Base-by-base conservation (phyloP, 257 asterid genomes). In the Nyctanthes arbortristis region DNA sequence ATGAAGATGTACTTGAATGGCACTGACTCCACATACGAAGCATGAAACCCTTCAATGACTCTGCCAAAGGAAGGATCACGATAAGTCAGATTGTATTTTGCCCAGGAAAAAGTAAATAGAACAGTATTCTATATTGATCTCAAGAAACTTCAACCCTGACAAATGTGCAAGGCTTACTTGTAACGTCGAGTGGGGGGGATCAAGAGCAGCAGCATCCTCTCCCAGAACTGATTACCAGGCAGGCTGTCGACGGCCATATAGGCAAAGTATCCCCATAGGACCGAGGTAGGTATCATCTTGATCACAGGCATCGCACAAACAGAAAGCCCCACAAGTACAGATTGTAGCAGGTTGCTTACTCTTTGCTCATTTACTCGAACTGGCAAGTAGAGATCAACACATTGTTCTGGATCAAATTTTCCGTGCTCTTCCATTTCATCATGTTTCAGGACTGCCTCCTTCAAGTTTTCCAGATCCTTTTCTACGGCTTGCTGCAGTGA, bases 241-340 rank as follows among this genome's bases (percentile, higher is more conserved):
- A 94, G 97, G 75, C 97, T 91, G 63, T 94, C 99, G 4, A 88
- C 86, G 39, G 99, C 97, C 99, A 94, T 94, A 84, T 94, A 94
- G 33, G 99, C 99, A 45, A 94, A 94, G 81, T 91, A 94, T 45
- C 99, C 97, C 99, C 97, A 91, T 59, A 91, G 82, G 65, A 91
- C 97, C 0, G 99, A 94, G 60, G 96, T 89, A 10, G 99, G 99
- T 55, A 91, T 94, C 93, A 65, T 79, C 78, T 70, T 88, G 65
- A 94, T 84, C 63, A 91, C 78, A 7, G 97, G 99, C 78, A 90
- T 81, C 6, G 81, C 86, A 63, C 89, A 84, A 18, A 89, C 78
- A 10, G 89, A 70, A 4, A 87, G 61, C 34, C 97, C 99, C 61
- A 94, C 95, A 0, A 94, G 89, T 39, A 91, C 6, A 63, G 99